Evolutionary conservation across 495 filamentous ascomycete genomes (phyloP).

Genomic region (Neurospora tetrasperma): DNA sequence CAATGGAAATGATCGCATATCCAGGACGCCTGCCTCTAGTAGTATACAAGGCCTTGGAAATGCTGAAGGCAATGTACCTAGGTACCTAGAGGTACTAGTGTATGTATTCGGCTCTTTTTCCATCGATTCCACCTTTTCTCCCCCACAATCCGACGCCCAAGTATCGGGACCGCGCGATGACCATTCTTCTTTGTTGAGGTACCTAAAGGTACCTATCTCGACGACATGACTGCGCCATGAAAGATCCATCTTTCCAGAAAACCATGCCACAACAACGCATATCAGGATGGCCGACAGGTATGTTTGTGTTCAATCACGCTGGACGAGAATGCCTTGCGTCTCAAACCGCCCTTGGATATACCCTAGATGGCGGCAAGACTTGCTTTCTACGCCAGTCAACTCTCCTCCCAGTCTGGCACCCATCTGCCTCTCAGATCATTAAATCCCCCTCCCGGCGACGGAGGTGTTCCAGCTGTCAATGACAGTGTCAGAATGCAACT

Average conservation of each 20-base stretch:
- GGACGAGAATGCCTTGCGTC: not conserved
- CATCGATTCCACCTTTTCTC: not conserved
- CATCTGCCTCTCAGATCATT: not conserved
- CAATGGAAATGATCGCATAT: not conserved
- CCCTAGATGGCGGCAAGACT: not conserved
- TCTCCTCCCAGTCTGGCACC: not conserved
- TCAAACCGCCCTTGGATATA: not conserved
- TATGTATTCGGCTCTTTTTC: not conserved
- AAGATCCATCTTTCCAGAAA: not conserved
- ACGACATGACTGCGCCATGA: not conserved
- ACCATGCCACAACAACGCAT: not conserved
- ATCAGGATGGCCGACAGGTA: not conserved
- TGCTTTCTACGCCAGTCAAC: not conserved
- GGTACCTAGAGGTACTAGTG: no score
- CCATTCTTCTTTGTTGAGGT: not conserved
- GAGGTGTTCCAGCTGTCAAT: not conserved
- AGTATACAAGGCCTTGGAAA: not conserved
- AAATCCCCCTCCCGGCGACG: not conserved
- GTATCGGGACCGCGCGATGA: not conserved
- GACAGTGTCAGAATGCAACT: not conserved
- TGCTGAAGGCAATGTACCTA: not conserved
- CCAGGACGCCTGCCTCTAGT: not conserved
- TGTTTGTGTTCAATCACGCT: not conserved
- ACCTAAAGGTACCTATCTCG: not conserved
- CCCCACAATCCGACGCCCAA: not conserved